A percentile compares a stretch with the other conserved stretches of the same genome.
These are phyloP conservation scores for Metschnikowia matae DNA, from an alignment of 805 yeast species.

Conservation along the genomic window DNA sequence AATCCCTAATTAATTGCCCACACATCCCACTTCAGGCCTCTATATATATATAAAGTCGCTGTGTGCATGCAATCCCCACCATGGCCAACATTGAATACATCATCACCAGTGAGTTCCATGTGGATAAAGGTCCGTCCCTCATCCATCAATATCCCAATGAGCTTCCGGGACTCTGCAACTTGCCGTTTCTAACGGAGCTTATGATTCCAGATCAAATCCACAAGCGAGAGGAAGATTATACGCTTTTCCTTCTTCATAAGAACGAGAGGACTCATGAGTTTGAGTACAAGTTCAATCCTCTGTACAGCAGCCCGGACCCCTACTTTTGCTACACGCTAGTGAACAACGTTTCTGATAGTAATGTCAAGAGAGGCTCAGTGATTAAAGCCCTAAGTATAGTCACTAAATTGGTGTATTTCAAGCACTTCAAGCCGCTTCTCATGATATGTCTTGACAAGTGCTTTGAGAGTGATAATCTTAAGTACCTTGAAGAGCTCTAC, in stretches of 20 bases:
- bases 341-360: constrained; percentile 40
- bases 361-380: constrained; percentile 52
- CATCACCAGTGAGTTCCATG: constrained; percentile 75
- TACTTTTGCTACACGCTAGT: constrained; percentile 56
- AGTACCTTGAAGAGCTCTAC: constrained; percentile 26
- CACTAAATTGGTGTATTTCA: constrained; percentile 49
- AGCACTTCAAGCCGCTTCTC: constrained; percentile 56
- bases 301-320: constrained; percentile 37
- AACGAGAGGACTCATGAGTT: constrained; percentile 36
- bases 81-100: constrained; percentile 49
- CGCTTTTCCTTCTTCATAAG: constrained; percentile 50
- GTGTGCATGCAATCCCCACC: background rate
- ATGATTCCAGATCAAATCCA: constrained; percentile 64
- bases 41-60: background rate
- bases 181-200: constrained; percentile 45
- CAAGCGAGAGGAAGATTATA: constrained; percentile 53
- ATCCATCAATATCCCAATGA: constrained; percentile 54
- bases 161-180: constrained; percentile 34
- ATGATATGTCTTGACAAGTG: constrained; percentile 49
- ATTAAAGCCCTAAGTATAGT: constrained; percentile 59
- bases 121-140: constrained; percentile 66
- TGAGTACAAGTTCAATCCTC: constrained; percentile 31
- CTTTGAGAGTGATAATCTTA: constrained; percentile 24
- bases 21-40: background rate
- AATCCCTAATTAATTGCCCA: background rate